These are phyloP conservation scores for Eragrostis tef DNA, from an alignment of 202 grass and related monocot species.

Conservation along the genomic window DNA sequence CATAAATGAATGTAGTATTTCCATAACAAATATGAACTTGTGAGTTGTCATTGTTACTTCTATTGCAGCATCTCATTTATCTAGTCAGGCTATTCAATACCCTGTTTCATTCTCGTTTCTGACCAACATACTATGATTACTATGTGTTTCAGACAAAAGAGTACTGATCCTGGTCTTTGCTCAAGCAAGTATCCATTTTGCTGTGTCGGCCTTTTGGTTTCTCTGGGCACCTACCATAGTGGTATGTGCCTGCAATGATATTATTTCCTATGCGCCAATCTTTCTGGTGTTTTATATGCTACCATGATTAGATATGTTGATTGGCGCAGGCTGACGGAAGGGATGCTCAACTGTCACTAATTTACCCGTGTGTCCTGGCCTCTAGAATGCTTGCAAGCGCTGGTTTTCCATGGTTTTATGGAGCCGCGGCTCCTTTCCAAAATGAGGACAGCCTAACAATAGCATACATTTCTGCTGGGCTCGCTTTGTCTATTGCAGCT, in stretches of 20 bases:
- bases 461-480: slow-evolving; percentile 58
- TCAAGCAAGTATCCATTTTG: slow-evolving; percentile 88
- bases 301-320: slow-evolving; percentile 26
- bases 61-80: neutral
- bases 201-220: slow-evolving; percentile 77
- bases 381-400: slow-evolving; percentile 83
- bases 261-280: too few relatives aligned
- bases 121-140: neutral
- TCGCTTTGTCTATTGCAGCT: slow-evolving; percentile 67
- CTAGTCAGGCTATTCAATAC: slow-evolving; percentile 3
- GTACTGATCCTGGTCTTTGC: slow-evolving; percentile 75
- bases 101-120: slow-evolving; percentile 33
- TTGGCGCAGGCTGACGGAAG: slow-evolving; percentile 75
- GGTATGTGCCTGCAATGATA: slow-evolving; percentile 57
- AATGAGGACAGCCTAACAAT: slow-evolving; percentile 74
- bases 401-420: slow-evolving; percentile 80
- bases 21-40: slow-evolving; percentile 18
- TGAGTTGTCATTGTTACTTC: slow-evolving; percentile 23
- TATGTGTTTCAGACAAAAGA: slow-evolving; percentile 81
- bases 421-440: slow-evolving; percentile 48
- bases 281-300: neutral
- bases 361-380: slow-evolving; percentile 87
- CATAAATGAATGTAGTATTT: neutral
- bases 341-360: slow-evolving; percentile 65
- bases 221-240: slow-evolving; percentile 94